A percentile compares a stretch with the other conserved stretches of the same genome.
Evolutionary conservation across 768 basidiomycete species (phyloP).

Genomic region (Pisolithus tinctorius): DNA sequence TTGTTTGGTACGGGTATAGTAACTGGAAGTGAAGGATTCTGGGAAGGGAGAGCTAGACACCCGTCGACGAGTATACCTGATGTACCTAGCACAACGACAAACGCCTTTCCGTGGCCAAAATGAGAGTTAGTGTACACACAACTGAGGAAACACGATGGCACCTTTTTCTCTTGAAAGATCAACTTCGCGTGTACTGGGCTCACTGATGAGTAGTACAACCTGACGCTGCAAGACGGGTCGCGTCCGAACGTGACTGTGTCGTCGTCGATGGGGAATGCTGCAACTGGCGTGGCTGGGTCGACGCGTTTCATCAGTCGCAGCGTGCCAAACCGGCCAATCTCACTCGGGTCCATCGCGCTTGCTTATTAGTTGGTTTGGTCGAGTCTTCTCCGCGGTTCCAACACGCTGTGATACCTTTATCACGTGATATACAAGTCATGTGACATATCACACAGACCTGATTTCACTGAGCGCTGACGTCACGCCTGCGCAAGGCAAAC

Average conservation of each 20-base stretch:
- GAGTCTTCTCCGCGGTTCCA: too few relatives aligned
- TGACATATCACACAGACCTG: too few relatives aligned
- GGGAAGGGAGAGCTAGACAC: conserved; percentile 49
- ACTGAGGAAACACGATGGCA: conserved; percentile 14
- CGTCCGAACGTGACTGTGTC: conserved; percentile 64
- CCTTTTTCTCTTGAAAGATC: conserved; percentile 56
- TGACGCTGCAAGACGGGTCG: conserved; percentile 54
- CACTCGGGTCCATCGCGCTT: conserved; percentile 35
- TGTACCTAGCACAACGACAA: conserved; percentile 54
- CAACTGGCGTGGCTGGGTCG: conserved; percentile 40
- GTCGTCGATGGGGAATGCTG: conserved; percentile 68
- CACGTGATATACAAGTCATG: too few relatives aligned
- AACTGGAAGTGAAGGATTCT: conserved; percentile 28
- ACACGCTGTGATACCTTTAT: too few relatives aligned
- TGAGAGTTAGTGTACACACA: background rate
- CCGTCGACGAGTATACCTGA: conserved; percentile 57
- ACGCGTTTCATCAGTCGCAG: conserved; percentile 54
- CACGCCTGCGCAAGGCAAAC: too few relatives aligned
- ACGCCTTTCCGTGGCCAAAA: conserved; percentile 42
- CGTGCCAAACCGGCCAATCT: conserved; percentile 62
- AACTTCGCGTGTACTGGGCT: conserved; percentile 61
- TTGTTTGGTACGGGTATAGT: conserved; percentile 62
- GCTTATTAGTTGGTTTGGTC: too few relatives aligned
- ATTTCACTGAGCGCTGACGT: too few relatives aligned
- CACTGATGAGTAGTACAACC: conserved; percentile 63